Base-by-base conservation (phyloP, 164 flowering plant species). In the Vitis labrusca region DNA sequence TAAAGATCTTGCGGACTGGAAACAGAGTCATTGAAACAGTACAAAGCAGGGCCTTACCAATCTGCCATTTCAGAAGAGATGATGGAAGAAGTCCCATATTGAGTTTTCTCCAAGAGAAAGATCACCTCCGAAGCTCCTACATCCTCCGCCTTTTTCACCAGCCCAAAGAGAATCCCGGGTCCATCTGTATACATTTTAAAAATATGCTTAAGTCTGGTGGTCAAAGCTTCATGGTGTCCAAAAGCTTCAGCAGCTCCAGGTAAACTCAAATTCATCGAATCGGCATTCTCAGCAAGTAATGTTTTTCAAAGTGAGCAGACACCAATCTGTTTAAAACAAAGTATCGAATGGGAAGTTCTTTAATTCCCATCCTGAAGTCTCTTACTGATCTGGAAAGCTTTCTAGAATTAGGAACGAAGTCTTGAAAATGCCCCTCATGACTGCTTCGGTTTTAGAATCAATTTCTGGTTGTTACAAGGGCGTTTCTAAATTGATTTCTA, bases 131-230 rank as follows among this genome's bases (percentile, higher is more conserved):
- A 85, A 69, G 98, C 95, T 68, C 94, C 92, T 48, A 97, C 99
- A 86, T 95, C 99, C 81, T 95, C 99, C 17, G 99, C 97, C 83
- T 95, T 95, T 76, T 95, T 97, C 27, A 95, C 93, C 66, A 95
- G 79, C 87, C 92, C 99, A 81, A 87, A 95, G 15, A 95, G 90
- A 72, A 88, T 85, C 63, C 95, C 97, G 69, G 99, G 99, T 47
- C 99, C 98, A 86, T 95, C 98, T 16, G 99, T 97, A 80, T 92
- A 95, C 97, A 95, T 95, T 78, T 95, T 97, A 65, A 92, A 91
- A 69, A 95, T 95, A 84, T 95, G 99, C 70, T 83, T 90, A 66
- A 95, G 96, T 71, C 97, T 86, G 50, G 97, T 92, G 63, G 99
- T 95, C 87, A 95, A 84, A 59, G 98, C 91, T 79, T 95, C 99